Base-by-base conservation (phyloP, 2,329 filamentous ascomycete genomes). In the Fusarium sp. region DNA sequence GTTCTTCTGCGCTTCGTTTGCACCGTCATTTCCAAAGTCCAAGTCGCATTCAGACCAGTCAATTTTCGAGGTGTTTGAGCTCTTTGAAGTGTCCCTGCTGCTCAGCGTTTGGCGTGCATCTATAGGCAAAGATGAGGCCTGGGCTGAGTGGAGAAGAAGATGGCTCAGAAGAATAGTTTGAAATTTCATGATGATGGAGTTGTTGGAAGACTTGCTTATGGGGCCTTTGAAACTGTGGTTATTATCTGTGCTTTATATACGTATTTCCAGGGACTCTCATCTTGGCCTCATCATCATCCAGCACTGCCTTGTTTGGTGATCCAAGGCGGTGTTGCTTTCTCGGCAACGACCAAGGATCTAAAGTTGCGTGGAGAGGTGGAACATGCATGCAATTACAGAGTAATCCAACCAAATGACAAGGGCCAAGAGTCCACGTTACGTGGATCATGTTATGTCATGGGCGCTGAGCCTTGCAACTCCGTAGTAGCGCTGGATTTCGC, bases 31-130 rank as follows among this genome's bases (percentile, higher is more conserved):
- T 35, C 54, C 47, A 8, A 65, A 65, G 11, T 65, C 60, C 4
- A 65, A 25, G 13, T 46, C 35, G 4, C 62, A 65, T 15, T 40
- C 14, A 1, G 61, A 60, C 62, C 62, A 65, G 15, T 60, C 35
- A 3, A 65, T 31, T 3, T 42, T 35, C 1, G 45, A 39, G n/a
- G 15, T 29, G 23, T 18, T 37, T 17, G 42, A 49, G 18, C 9
- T n/a, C 23, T 37, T 48, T 11, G 25, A 11, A 6, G 27, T 29
- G 9, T 35, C 10, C 29, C 42, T 25, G 4, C 31, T 2, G 4
- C 8, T 11, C 1, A 48, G 1, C 2, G 36, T 8, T 4, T 17
- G 6, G 6, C 20, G 20, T 4, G 21, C 18, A 21, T 53, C 29
- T 7, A 35, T 29, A 7, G 54, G 60, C 17, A 65, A 9, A 10